Evolutionary conservation across 169 alveolate genomes (phyloP), one percentile per base, ranked within the genome.

Genomic region (Babesia microti): DNA sequence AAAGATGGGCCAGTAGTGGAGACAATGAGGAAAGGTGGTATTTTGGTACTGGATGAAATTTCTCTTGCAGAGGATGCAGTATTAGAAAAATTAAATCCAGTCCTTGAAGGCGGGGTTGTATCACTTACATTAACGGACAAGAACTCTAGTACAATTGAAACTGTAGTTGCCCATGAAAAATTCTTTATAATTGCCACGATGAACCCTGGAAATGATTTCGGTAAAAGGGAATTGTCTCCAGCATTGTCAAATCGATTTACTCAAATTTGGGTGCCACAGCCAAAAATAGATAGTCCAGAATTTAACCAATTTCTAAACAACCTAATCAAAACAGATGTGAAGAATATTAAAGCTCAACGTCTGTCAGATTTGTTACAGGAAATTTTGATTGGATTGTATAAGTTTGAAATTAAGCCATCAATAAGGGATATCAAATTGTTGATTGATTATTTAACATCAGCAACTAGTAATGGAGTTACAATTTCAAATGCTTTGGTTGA

Each of bases 181-280:
- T 97, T 97, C 68, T 78, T 90, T 15, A 79, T 95, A 24, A 81
- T 94, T 35, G 98, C 97, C n/a, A 95, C 99, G 11, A 97, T 97
- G 99, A 95, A 96, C 66, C 99, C 99, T 27, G 91, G 97, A 23
- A 98, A 97, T 17, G 98, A 95, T 74, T 96, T 85, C 69, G 99
- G 99, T 14, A 97, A 97, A 84, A 89, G 93, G 61, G 99, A 97
- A 71, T 84, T 97, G 14, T 87, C 97, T 23, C 99, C 98, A 24
- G 98, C 99, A 18, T 78, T 97, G 46, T 81, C 97, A 42, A 92
- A 94, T 60, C 81, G 99, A 26, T 91, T 97, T 56, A 95, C 99
- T 6, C 98, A 93, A 72, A 89, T 95, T 33, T 96, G 82, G 71
- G 96, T 94, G 12, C 87, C 74, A 21, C 15, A 72, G 1, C 59